These are phyloP conservation scores for Xylaria sp. DNA, from an alignment of 495 filamentous ascomycete genomes.

Conservation along the genomic window DNA sequence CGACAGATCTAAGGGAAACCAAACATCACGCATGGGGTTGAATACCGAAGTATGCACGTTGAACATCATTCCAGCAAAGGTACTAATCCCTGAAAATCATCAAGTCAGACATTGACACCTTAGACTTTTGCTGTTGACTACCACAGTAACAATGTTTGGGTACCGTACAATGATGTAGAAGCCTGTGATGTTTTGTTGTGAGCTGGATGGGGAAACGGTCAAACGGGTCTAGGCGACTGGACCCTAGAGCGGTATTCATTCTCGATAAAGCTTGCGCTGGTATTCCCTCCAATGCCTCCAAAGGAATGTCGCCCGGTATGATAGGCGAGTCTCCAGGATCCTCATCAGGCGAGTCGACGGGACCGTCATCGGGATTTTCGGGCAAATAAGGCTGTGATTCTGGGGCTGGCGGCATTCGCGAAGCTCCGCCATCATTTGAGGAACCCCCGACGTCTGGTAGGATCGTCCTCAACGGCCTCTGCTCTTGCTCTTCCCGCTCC, in stretches of 20 bases:
- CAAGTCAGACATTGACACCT: background rate
- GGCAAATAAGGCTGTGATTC: background rate
- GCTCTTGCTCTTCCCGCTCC: constrained; percentile 14
- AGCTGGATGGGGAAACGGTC: constrained; percentile 19
- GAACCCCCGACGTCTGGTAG: background rate
- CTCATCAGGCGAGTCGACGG: background rate
- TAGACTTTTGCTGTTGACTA: background rate
- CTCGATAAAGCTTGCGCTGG: constrained; percentile 16
- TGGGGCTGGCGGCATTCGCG: background rate
- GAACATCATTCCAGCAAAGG: constrained; percentile 22
- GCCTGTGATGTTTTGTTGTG: constrained; percentile 12
- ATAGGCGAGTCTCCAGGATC: background rate
- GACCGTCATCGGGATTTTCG: background rate
- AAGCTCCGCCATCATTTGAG: background rate
- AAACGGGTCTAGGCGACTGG: constrained; percentile 12
- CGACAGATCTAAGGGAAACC: constrained; percentile 15
- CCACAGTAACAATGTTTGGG: too few relatives aligned
- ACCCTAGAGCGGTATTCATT: constrained; percentile 11
- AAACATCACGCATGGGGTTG: constrained; percentile 23
- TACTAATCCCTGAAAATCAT: background rate
- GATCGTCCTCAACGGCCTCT: constrained; percentile 9
- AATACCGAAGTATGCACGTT: constrained; percentile 5
- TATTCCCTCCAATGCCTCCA: background rate
- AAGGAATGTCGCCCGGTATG: background rate
- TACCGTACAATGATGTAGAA: constrained; percentile 18